These are phyloP conservation scores for Endothia cerciana DNA, from an alignment of 2,329 filamentous ascomycete species.

Conservation along the genomic window DNA sequence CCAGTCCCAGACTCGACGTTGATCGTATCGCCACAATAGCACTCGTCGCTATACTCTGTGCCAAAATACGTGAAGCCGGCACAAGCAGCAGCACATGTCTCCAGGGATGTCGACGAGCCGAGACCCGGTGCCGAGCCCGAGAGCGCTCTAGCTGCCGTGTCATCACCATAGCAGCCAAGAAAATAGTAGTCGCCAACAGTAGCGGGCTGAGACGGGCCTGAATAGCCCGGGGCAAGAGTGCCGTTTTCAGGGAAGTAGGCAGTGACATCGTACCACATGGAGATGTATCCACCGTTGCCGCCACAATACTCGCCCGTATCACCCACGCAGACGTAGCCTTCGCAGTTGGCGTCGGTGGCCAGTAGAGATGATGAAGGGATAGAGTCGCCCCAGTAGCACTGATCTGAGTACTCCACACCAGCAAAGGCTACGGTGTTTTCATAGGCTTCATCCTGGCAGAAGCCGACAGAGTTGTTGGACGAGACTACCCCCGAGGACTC, in stretches of 20 bases:
- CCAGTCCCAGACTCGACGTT: conserved; percentile 1
- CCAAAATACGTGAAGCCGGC: conserved; percentile 35
- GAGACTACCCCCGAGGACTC: conserved; percentile 23
- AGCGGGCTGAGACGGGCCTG: conserved; percentile 29
- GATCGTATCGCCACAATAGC: conserved; percentile 20
- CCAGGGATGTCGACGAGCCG: conserved; percentile 32
- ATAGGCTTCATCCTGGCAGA: conserved; percentile 26
- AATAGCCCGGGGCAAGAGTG: conserved; percentile 15
- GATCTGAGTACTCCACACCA: not conserved
- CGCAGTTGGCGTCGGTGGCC: conserved; percentile 33
- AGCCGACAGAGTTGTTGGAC: conserved; percentile 27
- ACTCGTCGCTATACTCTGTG: conserved; percentile 33
- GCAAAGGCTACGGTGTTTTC: conserved; percentile 14
- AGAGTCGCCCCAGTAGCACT: conserved; percentile 8
- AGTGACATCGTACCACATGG: conserved; percentile 38
- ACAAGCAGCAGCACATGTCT: conserved; percentile 35
- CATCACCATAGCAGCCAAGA: conserved; percentile 34
- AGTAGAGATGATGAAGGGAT: conserved; percentile 6
- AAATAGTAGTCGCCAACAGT: conserved; percentile 32
- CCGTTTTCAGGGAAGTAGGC: conserved; percentile 25
- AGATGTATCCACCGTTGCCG: conserved; percentile 39
- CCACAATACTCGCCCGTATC: conserved; percentile 38
- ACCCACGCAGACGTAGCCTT: conserved; percentile 37
- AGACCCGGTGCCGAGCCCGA: not conserved
- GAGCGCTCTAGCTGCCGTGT: conserved; percentile 25